These are phyloP conservation scores for Botrytis fragariae DNA, from an alignment of 2,329 filamentous ascomycete genomes.

Conservation along the genomic window DNA sequence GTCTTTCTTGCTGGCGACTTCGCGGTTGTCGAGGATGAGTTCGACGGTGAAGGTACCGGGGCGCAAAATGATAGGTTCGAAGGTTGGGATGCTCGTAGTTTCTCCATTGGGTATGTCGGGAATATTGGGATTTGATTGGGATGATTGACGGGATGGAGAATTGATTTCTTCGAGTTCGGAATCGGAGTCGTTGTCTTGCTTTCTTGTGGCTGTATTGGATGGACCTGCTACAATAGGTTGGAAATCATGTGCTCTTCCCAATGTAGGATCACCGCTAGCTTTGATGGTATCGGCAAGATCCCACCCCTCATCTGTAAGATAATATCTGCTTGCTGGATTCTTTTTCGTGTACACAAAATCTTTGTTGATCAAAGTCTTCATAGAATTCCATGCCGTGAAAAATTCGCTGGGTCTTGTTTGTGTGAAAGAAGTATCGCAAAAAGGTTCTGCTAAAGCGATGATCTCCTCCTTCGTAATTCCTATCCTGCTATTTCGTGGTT, in stretches of 20 bases:
- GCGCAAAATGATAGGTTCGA: conserved; percentile 59
- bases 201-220: not conserved
- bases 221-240: conserved; percentile 2
- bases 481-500: conserved; percentile 52
- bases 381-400: conserved; percentile 80
- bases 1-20: conserved; percentile 69
- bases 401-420: conserved; percentile 64
- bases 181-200: conserved; percentile 19
- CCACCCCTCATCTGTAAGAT: conserved; percentile 74
- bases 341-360: conserved; percentile 72
- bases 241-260: conserved; percentile 26
- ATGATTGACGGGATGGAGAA: not conserved
- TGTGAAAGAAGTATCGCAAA: conserved; percentile 72
- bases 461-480: conserved; percentile 67
- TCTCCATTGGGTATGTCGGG: conserved; percentile 32
- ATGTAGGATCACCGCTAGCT: conserved; percentile 40
- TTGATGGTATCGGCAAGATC: conserved; percentile 67
- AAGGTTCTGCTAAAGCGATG: conserved; percentile 65
- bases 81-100: conserved; percentile 35
- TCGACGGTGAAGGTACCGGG: conserved; percentile 69
- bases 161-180: conserved; percentile 8
- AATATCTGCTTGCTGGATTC: conserved; percentile 64
- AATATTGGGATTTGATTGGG: not conserved
- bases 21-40: conserved; percentile 71
- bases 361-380: conserved; percentile 72